Base-by-base conservation (phyloP, 2,329 filamentous ascomycete species). In the Aspergillus caelatus region DNA sequence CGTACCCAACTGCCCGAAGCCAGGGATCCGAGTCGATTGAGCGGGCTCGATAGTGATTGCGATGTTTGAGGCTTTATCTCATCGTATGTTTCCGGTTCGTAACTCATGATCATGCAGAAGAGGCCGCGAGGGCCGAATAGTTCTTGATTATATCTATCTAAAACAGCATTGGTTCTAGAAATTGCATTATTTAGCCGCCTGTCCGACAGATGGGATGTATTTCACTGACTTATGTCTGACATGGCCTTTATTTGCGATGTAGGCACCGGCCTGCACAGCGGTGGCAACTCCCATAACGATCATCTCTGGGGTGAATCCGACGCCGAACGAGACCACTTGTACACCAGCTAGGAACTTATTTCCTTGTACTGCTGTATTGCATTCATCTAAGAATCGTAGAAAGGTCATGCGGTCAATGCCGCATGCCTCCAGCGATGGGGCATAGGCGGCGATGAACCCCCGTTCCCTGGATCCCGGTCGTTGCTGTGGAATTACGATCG, bases 51-150 rank as follows among this genome's bases (percentile, higher is more conserved):
- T 0, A 12, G 28, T 19, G 26, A 19, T 30, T 28, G 26, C 8
- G 23, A 21, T 2, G 43, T 32, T 19, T 2, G 14, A n/a, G 26
- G 4, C 11, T 32, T 12, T 10, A 1, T 6, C 4, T 58, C 55
- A 10, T 62, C 43, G 23, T 52, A 23, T 10, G 43, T 21, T 32
- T 79, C 76, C 2, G 81, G 81, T 61, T 81, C 81, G 74, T 78
- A 85, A 0, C 81, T 81, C 71, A 87, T 78, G 50, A 88, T 78
- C 48, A 84, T 73, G 63, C 77, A 80, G 71, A 82, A 83, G 0
- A 87, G 77, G 0, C 85, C 85, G 6, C 77, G 78, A 0, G 85
- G 85, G 60, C 78, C 78, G 72, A 88, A 88, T 59, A 85, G 79
- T 4, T 82, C 76, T n/a, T 82, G 78, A 67, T 88, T 88, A 68